Conservation (phyloP, 192 early-diverging fungal genomes). For the Coemansia sp. region DNA sequence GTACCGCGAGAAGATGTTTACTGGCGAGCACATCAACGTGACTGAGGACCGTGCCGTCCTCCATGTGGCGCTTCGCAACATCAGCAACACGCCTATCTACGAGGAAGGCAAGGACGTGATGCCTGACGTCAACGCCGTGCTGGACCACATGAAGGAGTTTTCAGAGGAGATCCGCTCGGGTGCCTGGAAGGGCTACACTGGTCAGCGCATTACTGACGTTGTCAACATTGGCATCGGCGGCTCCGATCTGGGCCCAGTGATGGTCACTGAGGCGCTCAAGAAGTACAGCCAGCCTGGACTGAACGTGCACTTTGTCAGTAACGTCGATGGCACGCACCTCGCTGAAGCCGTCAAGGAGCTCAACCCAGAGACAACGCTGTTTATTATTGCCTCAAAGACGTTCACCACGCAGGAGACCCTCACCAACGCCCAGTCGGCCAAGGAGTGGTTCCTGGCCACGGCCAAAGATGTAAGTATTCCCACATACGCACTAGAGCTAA, state of each 20-base stretch:
- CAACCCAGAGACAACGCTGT: slow-evolving; percentile 87
- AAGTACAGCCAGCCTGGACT: slow-evolving; percentile 81
- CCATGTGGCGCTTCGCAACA: slow-evolving; percentile 93
- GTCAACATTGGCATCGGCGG: slow-evolving; percentile 99
- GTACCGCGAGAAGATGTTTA: slow-evolving; percentile 92
- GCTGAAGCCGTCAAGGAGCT: slow-evolving; percentile 89
- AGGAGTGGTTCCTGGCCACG: slow-evolving; percentile 86
- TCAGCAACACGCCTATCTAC: slow-evolving; percentile 80
- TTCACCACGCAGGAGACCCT: slow-evolving; percentile 99
- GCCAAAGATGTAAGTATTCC: slow-evolving; percentile 72
- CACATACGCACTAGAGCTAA: neutral
- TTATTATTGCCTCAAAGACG: slow-evolving; percentile 97
- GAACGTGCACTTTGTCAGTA: slow-evolving; percentile 93
- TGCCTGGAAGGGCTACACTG: slow-evolving; percentile 95
- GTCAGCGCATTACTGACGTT: slow-evolving; percentile 90
- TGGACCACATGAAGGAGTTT: slow-evolving; percentile 90
- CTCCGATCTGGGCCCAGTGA: slow-evolving; percentile 96
- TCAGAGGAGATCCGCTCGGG: slow-evolving; percentile 87
- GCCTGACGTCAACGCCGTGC: slow-evolving; percentile 92
- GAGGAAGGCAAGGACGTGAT: slow-evolving; percentile 91
- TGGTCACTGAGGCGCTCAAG: slow-evolving; percentile 99
- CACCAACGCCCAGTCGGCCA: slow-evolving; percentile 94
- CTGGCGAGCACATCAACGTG: slow-evolving; percentile 95
- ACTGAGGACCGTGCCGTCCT: slow-evolving; percentile 96
- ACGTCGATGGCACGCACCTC: slow-evolving; percentile 98